Evolutionary conservation across 2,329 filamentous ascomycete species (phyloP), one percentile per base, ranked within the genome.

Genomic region (Stagonosporopsis cucurbitacearum): DNA sequence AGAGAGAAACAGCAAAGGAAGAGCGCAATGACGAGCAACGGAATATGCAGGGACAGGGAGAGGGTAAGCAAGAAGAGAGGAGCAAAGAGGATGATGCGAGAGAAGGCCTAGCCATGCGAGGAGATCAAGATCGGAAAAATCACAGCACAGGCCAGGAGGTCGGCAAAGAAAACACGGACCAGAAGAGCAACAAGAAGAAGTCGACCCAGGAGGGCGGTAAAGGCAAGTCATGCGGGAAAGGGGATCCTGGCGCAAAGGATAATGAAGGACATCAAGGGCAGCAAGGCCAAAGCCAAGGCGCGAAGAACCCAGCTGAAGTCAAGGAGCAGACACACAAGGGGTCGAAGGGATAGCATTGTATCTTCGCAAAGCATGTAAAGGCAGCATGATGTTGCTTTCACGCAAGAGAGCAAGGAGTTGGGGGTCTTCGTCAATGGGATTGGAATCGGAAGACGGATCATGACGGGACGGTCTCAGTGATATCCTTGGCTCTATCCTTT

Each of bases 401-500:
- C 3, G 32, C 22, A 15, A 26, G 19, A 17, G 32, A 40, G n/a
- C 35, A 19, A 22, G 23, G 45, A 17, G 30, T 32, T 28, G 22
- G 33, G 15, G 23, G 44, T n/a, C 23, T 28, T 28, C 19, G 8
- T 42, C 39, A 20, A 25, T 25, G 6, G 15, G 12, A 4, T 15
- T 39, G 23, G 25, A 37, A 12, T 26, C 25, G 7, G 26, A 26
- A 25, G 39, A 39, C 30, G 30, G 30, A 41, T 23, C 12, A 46
- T 33, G 45, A 49, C 30, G 26, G 51, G 8, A 28, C 12, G 32
- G 37, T 25, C n/a, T 9, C 28, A 49, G 19, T 44, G 45, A 49
- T 54, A 44, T 54, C 45, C 51, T 33, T 40, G 32, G 20, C 25
- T n/a, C 15, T n/a, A n/a, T n/a, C n/a, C n/a, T n/a, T n/a, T n/a